phyloP scores from a whole-genome alignment of 805 yeast species.

The Monosporozyma aerobia region DNA sequence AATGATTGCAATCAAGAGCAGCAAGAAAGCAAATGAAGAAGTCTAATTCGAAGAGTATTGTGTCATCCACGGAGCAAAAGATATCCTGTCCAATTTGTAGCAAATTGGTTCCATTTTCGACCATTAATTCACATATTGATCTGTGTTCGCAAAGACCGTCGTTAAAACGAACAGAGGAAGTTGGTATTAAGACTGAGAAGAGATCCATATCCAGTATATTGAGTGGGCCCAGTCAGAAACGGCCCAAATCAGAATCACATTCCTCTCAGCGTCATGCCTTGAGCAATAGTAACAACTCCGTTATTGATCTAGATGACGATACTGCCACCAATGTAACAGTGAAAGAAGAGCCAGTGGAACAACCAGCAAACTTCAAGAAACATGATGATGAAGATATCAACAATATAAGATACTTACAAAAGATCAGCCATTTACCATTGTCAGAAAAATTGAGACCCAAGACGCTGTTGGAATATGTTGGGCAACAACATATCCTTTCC shows the following conservation, averaged over 20 bases:
- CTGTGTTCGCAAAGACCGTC: slow-evolving; percentile 12
- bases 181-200: background rate
- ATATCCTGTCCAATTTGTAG: slow-evolving; percentile 28
- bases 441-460: slow-evolving; percentile 82
- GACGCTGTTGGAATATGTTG: slow-evolving; percentile 60
- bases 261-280: background rate
- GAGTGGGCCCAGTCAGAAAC: background rate
- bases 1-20: background rate
- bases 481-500: slow-evolving; percentile 74
- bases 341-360: background rate
- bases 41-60: background rate
- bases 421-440: slow-evolving; percentile 37
- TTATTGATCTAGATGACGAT: slow-evolving; percentile 2
- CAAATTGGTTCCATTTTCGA: slow-evolving; percentile 16
- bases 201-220: background rate
- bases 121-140: slow-evolving; percentile 27
- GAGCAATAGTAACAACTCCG: background rate
- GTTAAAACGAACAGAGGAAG: background rate
- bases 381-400: slow-evolving; percentile 4
- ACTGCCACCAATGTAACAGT: background rate
- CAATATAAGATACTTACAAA: slow-evolving; percentile 20
- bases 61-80: slow-evolving; percentile 11
- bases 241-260: background rate
- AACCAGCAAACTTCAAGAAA: background rate
- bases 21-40: background rate